phyloP scores from a whole-genome alignment of 2,329 filamentous ascomycete species.

The Penicillium sp. region DNA sequence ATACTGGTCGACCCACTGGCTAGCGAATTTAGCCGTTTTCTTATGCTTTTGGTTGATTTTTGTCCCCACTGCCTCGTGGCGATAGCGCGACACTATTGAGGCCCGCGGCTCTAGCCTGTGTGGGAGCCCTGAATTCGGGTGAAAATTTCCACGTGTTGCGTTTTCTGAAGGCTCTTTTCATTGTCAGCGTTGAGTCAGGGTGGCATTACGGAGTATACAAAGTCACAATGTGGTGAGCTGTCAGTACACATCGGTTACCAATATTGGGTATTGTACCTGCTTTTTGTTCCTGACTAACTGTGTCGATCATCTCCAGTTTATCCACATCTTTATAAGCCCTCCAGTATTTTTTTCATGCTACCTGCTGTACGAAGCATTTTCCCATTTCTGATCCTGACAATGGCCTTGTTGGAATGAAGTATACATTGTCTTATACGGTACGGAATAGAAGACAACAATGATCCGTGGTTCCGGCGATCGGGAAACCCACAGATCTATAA shows the following conservation, averaged over 20 bases:
- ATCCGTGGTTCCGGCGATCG: neutral
- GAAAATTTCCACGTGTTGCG: neutral
- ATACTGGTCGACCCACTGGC: conserved; percentile 24
- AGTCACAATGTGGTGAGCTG: neutral
- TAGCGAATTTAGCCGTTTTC: conserved; percentile 31
- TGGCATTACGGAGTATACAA: too few species aligned
- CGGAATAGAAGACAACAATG: neutral
- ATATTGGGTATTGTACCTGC: neutral
- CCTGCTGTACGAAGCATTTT: neutral
- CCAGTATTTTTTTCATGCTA: neutral
- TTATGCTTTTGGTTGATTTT: conserved; percentile 9
- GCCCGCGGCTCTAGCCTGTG: neutral
- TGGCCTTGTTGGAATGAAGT: neutral
- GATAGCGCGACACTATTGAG: conserved; percentile 16
- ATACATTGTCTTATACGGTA: neutral
- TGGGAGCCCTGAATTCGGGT: neutral
- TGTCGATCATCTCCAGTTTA: neutral
- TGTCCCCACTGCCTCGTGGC: conserved; percentile 9
- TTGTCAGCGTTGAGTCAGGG: neutral
- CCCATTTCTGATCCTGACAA: neutral
- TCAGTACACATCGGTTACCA: neutral
- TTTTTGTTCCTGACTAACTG: neutral
- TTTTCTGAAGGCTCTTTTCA: neutral
- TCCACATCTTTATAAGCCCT: neutral
- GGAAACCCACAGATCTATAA: neutral